Evolutionary conservation across 805 yeast species (phyloP), one percentile per base, ranked within the genome.

Genomic region (Kodamaea lidongshanica): DNA sequence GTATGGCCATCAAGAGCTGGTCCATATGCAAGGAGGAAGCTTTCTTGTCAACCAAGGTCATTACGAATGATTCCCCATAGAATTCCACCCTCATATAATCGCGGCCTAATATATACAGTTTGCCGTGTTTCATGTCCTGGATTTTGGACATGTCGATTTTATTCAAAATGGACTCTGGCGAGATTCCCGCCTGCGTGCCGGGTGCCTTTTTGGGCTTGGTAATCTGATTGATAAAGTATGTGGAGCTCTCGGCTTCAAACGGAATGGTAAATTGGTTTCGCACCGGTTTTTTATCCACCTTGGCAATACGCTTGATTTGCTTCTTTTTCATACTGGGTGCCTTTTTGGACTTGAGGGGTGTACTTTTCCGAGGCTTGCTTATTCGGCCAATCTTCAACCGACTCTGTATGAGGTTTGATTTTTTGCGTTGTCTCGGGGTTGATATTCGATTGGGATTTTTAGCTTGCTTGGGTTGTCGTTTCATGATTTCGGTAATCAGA

Each of bases 181-280:
- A 9, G 4, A 15, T 16, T 23, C 4, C 13, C 22, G 12, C 10
- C 10, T 15, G 19, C n/a, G 12, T 13, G 26, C 8, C 15, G n/a
- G 25, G 16, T 7, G 17, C 13, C 22, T 15, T 23, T 21, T 30
- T 12, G 25, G 31, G 17, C 8, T 13, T 6, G 23, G 23, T 25
- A 7, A 19, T 9, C 11, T 25, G 34, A 12, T 33, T 34, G 3
- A 45, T 39, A 23, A 39, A 49, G 13, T 34, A 41, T 7, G 32
- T 36, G 3, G 42, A 37, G 28, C 61, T 58, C 27, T 61, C 68
- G 0, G 52, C 61, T 37, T 63, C 70, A 28, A 55, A 41, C 0
- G 38, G 53, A 2, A 56, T 50, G 3, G 67, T 62, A 34, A 11
- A 37, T 26, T 1, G 67, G 65, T n/a, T n/a, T n/a, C n/a, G n/a